Conservation (phyloP, 176 grass and related monocot genomes). For the Phoenix roebelenii region DNA sequence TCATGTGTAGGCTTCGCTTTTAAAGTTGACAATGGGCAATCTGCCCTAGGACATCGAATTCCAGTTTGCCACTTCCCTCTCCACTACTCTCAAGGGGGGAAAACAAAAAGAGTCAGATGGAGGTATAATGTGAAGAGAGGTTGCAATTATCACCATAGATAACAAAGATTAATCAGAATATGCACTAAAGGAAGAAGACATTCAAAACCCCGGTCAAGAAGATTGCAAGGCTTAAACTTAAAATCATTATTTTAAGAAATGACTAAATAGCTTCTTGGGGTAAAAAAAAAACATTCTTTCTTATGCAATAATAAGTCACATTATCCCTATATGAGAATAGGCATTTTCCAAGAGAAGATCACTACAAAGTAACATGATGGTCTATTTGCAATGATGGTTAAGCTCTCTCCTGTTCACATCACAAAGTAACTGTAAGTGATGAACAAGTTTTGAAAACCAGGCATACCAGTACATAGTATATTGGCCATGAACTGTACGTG, state of each 20-base stretch:
- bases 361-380: too few species aligned
- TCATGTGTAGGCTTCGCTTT: constrained; percentile 85
- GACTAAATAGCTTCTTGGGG: too few species aligned
- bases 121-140: constrained; percentile 7
- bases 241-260: too few species aligned
- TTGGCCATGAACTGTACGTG: too few species aligned
- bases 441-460: too few species aligned
- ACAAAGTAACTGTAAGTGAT: too few species aligned
- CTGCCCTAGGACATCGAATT: constrained; percentile 71
- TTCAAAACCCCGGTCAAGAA: too few species aligned
- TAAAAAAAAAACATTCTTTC: not conserved
- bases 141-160: not conserved
- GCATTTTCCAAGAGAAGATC: not conserved
- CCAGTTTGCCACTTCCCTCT: constrained; percentile 98
- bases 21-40: constrained; percentile 70
- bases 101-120: constrained; percentile 7
- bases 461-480: too few species aligned
- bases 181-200: too few species aligned
- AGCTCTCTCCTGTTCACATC: too few species aligned
- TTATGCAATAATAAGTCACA: not conserved
- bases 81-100: constrained; percentile 61
- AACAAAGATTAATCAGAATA: not conserved
- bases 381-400: too few species aligned
- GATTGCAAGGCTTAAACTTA: not conserved
- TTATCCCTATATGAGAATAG: not conserved